Evolutionary conservation across 306 rosid species (phyloP), one percentile per base, ranked within the genome.

Genomic region (Elaeagnus macrophylla): DNA sequence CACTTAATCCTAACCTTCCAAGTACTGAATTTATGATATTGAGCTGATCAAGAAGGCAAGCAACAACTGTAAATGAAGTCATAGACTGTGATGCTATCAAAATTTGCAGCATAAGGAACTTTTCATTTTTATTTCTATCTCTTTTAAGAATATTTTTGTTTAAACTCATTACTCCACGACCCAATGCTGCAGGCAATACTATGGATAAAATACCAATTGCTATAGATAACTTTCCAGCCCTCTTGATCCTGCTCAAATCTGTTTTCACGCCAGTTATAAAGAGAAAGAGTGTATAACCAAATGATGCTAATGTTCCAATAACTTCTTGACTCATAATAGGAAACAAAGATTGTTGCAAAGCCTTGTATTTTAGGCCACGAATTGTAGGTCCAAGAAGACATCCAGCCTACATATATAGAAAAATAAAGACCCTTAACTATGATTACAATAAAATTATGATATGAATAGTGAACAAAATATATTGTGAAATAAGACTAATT

Each of bases 181-280:
- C 80, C 32, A 51, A 39, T 8, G 68, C 13, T n/a, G 67, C 49
- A 6, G 94, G 90, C 12, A 66, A 65, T 6, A 78, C 5, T 56
- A 77, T 47, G 17, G 77, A 41, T 42, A 45, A 10, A 14, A 59
- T 6, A 3, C 88, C 88, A 6, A 66, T 65, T n/a, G 39, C 56
- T 32, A 71, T 51, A 37, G 83, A 63, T 39, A 7, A 65, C 9
- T 56, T 69, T 60, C 67, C 91, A 0, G 76, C 62, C 39, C 42
- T 72, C 6, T 35, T 55, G 10, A 84, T 55, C 16, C 72, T 38
- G 44, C 73, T 69, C 62, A 82, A 16, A 41, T 88, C 85, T 50
- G 77, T 84, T 60, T 76, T 77, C 8, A 88, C 90, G 5, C 94
- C 91, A 7, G 67, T 74, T 45, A 77, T 71, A 71, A 88, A 88